Conservation (phyloP, 2,329 filamentous ascomycete species). For the Huntiella bhutanensis region DNA sequence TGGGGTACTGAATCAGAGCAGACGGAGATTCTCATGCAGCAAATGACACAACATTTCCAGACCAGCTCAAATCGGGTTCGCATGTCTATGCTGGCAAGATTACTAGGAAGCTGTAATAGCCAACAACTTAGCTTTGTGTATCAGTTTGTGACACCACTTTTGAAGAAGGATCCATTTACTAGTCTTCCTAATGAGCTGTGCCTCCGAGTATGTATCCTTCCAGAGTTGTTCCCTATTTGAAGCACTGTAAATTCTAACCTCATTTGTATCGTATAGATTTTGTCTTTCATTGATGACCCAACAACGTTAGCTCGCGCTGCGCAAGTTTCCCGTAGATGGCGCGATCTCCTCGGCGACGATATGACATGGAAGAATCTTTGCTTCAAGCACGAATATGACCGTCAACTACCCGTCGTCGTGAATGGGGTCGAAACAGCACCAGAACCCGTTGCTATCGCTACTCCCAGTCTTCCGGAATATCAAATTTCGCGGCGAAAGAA, state of each 20-base stretch:
- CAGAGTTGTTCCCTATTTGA: background rate
- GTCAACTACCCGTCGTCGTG: slow-evolving; percentile 31
- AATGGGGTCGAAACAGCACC: background rate
- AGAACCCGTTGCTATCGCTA: slow-evolving; percentile 8
- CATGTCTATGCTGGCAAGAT: slow-evolving; percentile 64
- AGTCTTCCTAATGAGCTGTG: slow-evolving; percentile 85
- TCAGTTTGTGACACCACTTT: slow-evolving; percentile 78
- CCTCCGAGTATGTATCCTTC: slow-evolving; percentile 40
- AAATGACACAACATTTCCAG: slow-evolving; percentile 64
- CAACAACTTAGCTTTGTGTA: slow-evolving; percentile 91
- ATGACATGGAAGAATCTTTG: slow-evolving; percentile 97
- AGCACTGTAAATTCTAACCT: slow-evolving; percentile 6
- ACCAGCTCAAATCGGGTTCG: slow-evolving; percentile 57
- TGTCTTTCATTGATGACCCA: slow-evolving; percentile 94
- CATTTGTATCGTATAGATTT: slow-evolving; percentile 37
- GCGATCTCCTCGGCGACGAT: slow-evolving; percentile 83
- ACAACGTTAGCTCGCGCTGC: slow-evolving; percentile 83
- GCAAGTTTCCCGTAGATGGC: slow-evolving; percentile 90
- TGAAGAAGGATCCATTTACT: slow-evolving; percentile 93
- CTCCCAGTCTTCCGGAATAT: slow-evolving; percentile 15
- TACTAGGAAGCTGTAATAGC: slow-evolving; percentile 86
- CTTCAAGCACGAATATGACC: slow-evolving; percentile 78
- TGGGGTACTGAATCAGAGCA: slow-evolving; percentile 51
- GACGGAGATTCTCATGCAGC: slow-evolving; percentile 58
- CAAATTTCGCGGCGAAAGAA: slow-evolving; percentile 27